A percentile compares a stretch with the other conserved stretches of the same genome.
These are phyloP conservation scores for Yarrowia sp. DNA, from an alignment of 805 yeast species.

Conservation along the genomic window DNA sequence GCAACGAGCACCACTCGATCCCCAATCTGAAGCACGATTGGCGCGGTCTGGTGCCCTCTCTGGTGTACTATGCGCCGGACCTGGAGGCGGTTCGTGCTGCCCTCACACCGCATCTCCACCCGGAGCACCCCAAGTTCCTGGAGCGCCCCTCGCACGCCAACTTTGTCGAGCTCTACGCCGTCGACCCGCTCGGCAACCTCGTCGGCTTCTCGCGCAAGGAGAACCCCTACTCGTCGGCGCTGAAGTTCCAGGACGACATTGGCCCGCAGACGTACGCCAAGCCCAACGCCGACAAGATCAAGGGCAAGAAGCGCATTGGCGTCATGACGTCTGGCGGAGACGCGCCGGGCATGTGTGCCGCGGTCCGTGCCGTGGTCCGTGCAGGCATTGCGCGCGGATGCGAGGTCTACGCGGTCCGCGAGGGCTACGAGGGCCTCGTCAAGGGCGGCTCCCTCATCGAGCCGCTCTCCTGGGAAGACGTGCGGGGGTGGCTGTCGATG, in stretches of 20 bases:
- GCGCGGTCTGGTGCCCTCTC: slow-evolving; percentile 48
- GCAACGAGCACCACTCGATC: slow-evolving; percentile 31
- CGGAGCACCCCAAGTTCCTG: not conserved
- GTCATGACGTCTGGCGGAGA: slow-evolving; percentile 99
- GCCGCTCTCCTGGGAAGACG: slow-evolving; percentile 89
- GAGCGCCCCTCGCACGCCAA: slow-evolving; percentile 64
- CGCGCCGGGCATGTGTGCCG: slow-evolving; percentile 98
- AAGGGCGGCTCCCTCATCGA: slow-evolving; percentile 76
- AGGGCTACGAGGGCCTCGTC: slow-evolving; percentile 93
- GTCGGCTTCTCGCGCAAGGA: slow-evolving; percentile 68
- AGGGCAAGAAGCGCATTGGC: slow-evolving; percentile 59
- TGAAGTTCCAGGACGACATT: not conserved
- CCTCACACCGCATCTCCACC: not conserved
- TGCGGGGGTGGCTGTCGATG: slow-evolving; percentile 84
- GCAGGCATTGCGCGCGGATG: slow-evolving; percentile 85
- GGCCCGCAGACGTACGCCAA: not conserved
- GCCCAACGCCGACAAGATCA: not conserved
- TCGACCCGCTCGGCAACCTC: slow-evolving; percentile 82
- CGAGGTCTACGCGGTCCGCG: slow-evolving; percentile 86
- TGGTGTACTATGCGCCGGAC: slow-evolving; percentile 49
- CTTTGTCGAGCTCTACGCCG: slow-evolving; percentile 71
- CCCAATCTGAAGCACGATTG: slow-evolving; percentile 44
- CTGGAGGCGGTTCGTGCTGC: slow-evolving; percentile 34
- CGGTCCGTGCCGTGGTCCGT: slow-evolving; percentile 91
- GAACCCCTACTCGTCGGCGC: slow-evolving; percentile 36